Base-by-base conservation (phyloP, 225 moss, liverwort and hornwort genomes). In the Pseudoscleropodium purum region DNA sequence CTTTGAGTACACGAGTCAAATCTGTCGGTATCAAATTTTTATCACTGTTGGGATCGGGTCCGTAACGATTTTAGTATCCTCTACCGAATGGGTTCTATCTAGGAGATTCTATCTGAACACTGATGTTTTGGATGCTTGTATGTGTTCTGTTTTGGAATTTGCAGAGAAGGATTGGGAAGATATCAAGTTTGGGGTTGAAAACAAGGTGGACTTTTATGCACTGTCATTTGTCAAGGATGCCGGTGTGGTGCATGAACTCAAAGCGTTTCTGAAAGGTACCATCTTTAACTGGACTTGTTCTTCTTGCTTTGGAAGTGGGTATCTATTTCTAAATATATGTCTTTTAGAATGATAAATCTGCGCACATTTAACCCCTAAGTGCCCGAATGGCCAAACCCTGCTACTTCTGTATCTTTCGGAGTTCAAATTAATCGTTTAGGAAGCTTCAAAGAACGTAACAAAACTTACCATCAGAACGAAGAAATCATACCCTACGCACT, bases 121-220 rank as follows among this genome's bases (percentile, higher is more conserved):
- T 82, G 51, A 88, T 47, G 41, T 37, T 69, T 74, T 49, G 49
- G 65, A 39, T 84, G 65, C 49, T 54, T 54, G 19, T 80, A 11
- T 82, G 57, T 41, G 54, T 69, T n/a, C 15, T 88, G 41, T 30
- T 74, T 59, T 70, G 92, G 83, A 75, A 51, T 89, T 52, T 87
- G 7, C 95, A 97, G 99, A 99, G 92, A 99, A 97, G 85, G 99
- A 99, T 88, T 99, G 99, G 99, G 99, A 99, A 89, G 99, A 99
- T 89, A 99, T 99, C 85, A 99, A 97, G 91, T 99, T 99, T 86
- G 99, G 99, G 56, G 96, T 99, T 72, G 99, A 97, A 82, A 99
- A 99, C 78, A 92, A 97, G 84, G 97, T 99, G 57, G 99, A 99
- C 91, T 99, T 96, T 66, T 99, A 97, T 91, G 99, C 99, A 36